Conservation (phyloP, 2,329 filamentous ascomycete species). For the Teratosphaeria nubilosa region DNA sequence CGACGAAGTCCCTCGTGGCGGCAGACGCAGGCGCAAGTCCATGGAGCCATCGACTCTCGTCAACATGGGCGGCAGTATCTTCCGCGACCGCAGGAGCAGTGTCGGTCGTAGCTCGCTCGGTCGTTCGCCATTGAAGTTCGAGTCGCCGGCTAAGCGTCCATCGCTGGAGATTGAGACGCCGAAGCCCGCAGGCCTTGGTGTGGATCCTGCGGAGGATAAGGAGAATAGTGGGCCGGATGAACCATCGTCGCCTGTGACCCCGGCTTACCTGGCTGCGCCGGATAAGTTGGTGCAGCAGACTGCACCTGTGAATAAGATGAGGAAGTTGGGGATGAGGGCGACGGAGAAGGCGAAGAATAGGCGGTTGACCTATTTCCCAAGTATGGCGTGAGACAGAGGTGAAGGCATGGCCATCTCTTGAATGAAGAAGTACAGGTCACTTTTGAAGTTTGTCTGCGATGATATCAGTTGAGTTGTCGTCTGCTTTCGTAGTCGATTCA, state of each 20-base stretch:
- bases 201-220: constrained; percentile 8
- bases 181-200: constrained; percentile 3
- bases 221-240: constrained; percentile 18
- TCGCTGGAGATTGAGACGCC: not conserved
- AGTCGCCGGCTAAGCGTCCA: constrained; percentile 6
- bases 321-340: constrained; percentile 21
- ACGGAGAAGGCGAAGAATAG: constrained; percentile 16
- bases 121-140: constrained; percentile 12
- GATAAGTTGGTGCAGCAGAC: constrained; percentile 24
- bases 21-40: constrained; percentile 24
- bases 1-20: constrained; percentile 21
- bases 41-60: constrained; percentile 26
- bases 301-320: constrained; percentile 24
- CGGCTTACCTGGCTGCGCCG: constrained; percentile 20
- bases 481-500: not conserved
- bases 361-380: constrained; percentile 20
- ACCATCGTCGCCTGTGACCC: constrained; percentile 19
- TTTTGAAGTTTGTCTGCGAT: not conserved
- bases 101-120: constrained; percentile 19
- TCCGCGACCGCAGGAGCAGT: constrained; percentile 21
- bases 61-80: constrained; percentile 24
- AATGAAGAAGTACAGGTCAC: not conserved
- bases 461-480: not conserved
- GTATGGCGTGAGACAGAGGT: not conserved
- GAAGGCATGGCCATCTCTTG: not conserved